phyloP scores from a whole-genome alignment of 164 flowering plant genomes.

The Vitis vinifera region ASM3070453v1 NC_081808.1:3633001-3633500 shows the following conservation, averaged over 20 bases:
- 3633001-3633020: conserved; percentile 36
- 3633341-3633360: neutral
- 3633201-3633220: neutral
- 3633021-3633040: neutral
- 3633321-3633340: neutral
- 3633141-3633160: neutral
- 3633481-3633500: conserved; percentile 12
- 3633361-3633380: neutral
- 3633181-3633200: neutral
- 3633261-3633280: neutral
- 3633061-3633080: neutral
- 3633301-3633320: neutral
- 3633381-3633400: neutral
- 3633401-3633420: neutral
- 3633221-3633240: neutral
- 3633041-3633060: neutral
- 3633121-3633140: neutral
- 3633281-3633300: neutral
- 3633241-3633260: neutral
- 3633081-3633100: neutral
- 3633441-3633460: neutral
- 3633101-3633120: no score
- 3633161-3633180: neutral
- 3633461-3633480: neutral
- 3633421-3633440: neutral